Base-by-base conservation (phyloP, 257 asterid species). In the Solanum peruvianum region DNA sequence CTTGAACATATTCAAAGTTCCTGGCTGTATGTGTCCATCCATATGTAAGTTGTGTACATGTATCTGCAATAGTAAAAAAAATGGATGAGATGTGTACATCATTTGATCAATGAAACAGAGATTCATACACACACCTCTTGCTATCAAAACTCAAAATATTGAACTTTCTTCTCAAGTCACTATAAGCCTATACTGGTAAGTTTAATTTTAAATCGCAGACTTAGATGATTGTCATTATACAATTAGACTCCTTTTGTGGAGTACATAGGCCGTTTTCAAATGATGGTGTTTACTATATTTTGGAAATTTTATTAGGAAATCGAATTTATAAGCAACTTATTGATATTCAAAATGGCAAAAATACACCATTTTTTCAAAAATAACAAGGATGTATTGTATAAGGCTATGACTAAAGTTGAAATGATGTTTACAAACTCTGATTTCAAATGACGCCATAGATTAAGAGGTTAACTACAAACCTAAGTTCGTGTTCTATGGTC, bases 41-140 rank as follows among this genome's bases (percentile, higher is more conserved):
- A 44, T 11, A 67, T 60, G 87, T 75, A 33, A 82, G 66, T 83
- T 83, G 64, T 88, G 89, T 89, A 86, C 82, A 86, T 83, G 88
- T 47, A 25, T 45, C 71, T 83, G 87, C 87, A 83, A 88, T 45
- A 81, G 85, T 52, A 31, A 49, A 29, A 27, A 70, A 37, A 37
- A 37, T 47, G 66, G 41, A 67, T 86, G 82, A 82, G 56, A 86
- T 88, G 27, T 52, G 83, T 86, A 86, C 87, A 44, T 33, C 88
- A 47, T 45, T 56, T 86, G 23, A 25, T 86, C 33, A 70, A 88
- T 86, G 87, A 86, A 84, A 44, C 81, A 27, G 33, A 76, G 75
- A 35, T 49, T 81, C 45, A 16, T 81, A 31, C 70, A 69, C 31
- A 14, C 23, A 0, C 67, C 64, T 18, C 67, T 80, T 47, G 27